phyloP scores from a whole-genome alignment of 1,139 yeast genomes.

The Yamadazyma diddensiae region DNA sequence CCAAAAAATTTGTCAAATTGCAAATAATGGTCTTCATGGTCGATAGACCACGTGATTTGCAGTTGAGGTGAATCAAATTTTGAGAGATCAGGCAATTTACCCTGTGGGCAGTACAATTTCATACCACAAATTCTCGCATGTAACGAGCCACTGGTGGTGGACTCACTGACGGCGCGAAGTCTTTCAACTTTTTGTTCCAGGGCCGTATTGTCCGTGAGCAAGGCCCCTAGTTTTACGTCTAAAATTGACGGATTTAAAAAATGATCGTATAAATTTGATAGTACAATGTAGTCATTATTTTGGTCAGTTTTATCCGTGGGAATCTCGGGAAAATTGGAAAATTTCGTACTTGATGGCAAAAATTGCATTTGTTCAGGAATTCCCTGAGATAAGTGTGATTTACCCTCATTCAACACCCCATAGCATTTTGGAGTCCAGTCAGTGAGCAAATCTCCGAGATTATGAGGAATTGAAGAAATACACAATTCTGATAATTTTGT shows the following conservation, averaged over 20 bases:
- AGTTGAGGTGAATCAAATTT: constrained; percentile 12
- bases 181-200: constrained; percentile 58
- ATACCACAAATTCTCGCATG: constrained; percentile 85
- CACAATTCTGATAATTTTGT: constrained; percentile 15
- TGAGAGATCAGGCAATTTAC: constrained; percentile 12
- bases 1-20: constrained; percentile 71
- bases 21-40: constrained; percentile 34
- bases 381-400: not conserved
- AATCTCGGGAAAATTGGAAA: not conserved
- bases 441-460: constrained; percentile 32
- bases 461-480: not conserved
- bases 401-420: constrained; percentile 31
- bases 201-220: constrained; percentile 63
- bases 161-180: constrained; percentile 56
- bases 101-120: constrained; percentile 44
- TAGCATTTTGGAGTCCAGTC: constrained; percentile 54
- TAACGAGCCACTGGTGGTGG: constrained; percentile 79
- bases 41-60: constrained; percentile 8
- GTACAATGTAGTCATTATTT: constrained; percentile 48
- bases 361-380: constrained; percentile 5
- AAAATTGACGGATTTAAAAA: constrained; percentile 66
- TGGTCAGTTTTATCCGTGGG: constrained; percentile 6
- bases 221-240: constrained; percentile 79
- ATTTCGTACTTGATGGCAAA: constrained; percentile 6
- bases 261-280: constrained; percentile 67